Conservation (phyloP, 768 basidiomycete genomes). For the Rhizopogon salebrosus region DNA sequence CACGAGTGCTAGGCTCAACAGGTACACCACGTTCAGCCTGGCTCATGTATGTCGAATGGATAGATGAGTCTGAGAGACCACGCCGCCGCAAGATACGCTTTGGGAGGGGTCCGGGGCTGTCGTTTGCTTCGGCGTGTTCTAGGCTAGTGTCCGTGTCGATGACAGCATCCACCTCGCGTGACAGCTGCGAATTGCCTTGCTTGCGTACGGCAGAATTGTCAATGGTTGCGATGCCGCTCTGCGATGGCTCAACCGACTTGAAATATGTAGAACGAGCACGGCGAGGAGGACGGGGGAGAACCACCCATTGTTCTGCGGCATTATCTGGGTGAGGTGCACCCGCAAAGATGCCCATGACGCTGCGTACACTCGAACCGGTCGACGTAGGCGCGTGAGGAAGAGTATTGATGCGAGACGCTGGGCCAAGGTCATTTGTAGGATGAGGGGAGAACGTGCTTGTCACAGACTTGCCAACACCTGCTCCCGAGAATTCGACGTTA, state of each 20-base stretch:
- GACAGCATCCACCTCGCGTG: constrained; percentile 74
- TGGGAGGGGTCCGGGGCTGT: constrained; percentile 48
- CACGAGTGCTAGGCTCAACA: constrained; percentile 1
- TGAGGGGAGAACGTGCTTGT: constrained; percentile 36
- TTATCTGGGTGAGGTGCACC: constrained; percentile 59
- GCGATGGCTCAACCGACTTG: constrained; percentile 10
- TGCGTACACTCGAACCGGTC: constrained; percentile 20
- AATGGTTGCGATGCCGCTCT: constrained; percentile 21
- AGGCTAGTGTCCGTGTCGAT: constrained; percentile 46
- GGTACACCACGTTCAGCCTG: constrained; percentile 35
- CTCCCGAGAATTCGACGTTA: constrained; percentile 90
- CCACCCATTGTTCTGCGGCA: constrained; percentile 66
- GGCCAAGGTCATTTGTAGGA: constrained; percentile 13
- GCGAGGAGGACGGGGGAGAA: constrained; percentile 44
- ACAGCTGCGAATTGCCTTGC: constrained; percentile 31
- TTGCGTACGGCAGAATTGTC: constrained; percentile 16
- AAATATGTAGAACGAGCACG: constrained; percentile 23
- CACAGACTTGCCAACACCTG: constrained; percentile 54
- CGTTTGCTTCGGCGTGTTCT: constrained; percentile 36
- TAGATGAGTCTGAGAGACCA: constrained; percentile 89
- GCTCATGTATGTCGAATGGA: constrained; percentile 75
- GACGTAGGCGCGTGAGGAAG: constrained; percentile 9
- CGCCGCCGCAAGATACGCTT: constrained; percentile 68
- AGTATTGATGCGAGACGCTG: constrained; percentile 10
- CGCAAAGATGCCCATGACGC: constrained; percentile 86